Base-by-base conservation (phyloP, 2,329 filamentous ascomycete genomes). In the Colletotrichum phormii region DNA sequence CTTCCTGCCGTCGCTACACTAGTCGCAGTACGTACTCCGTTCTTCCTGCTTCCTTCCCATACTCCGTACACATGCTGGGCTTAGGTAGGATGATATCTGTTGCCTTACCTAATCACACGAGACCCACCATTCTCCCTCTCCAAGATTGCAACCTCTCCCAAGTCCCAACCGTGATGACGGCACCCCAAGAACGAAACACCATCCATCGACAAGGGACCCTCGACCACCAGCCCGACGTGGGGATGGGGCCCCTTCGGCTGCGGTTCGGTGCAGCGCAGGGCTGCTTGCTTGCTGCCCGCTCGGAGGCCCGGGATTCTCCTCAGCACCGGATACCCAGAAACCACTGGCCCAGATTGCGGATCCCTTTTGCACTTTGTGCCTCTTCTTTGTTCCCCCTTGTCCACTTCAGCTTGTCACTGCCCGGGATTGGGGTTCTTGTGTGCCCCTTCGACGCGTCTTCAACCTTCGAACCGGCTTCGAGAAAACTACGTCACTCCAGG, bases 301-400 rank as follows among this genome's bases (percentile, higher is more conserved):
- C 68, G 57, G 58, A 57, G 64, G 54, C n/a, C 46, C 62, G 58
- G 68, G 54, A 62, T 31, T 64, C 22, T 61, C 63, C 35, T 54
- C 68, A 61, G 68, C 63, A 49, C 63, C 68, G 63, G 63, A 71
- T 71, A 67, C 69, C 69, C 69, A 72, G 69, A 64, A 72, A 63
- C 42, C 69, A 68, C 31, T 61, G 64, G 42, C 65, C 65, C 59
- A 68, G 49, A 59, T 59, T 69, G 65, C 64, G 58, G 69, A 71
- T 42, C 42, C 51, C 29, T 37, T 46, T 58, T 8, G 8, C 22
- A n/a, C n/a, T 33, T 49, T 42, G 37, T 42, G 37, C 37, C 37
- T 42, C 15, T 15, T 51, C 64, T 31, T 62, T 68, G 62, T 57
- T 49, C 42, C 58, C 49, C 49, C 33, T 31, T 67, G 42, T 49